A percentile compares a stretch with the other conserved stretches of the same genome.
Conservation (phyloP, 768 basidiomycete species). For the Rhizopogon rudus region DNA sequence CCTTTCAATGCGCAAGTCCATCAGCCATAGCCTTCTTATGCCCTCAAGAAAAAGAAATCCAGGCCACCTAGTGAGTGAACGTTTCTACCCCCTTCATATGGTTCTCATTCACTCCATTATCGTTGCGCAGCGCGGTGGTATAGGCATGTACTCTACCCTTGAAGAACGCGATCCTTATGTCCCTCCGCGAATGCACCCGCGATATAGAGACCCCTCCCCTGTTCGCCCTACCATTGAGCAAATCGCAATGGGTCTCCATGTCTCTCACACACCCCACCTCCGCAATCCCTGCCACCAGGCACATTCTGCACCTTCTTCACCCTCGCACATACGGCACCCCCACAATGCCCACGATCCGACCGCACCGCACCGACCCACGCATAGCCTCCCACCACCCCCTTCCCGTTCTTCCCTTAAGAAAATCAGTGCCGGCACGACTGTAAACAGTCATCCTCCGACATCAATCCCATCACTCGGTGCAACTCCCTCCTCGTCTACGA, state of each 20-base stretch:
- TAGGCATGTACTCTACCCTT: slow-evolving; percentile 40
- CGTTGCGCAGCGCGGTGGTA: slow-evolving; percentile 23
- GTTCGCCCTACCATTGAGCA: slow-evolving; percentile 65
- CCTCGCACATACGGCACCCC: slow-evolving; percentile 21
- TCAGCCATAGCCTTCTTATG: slow-evolving; percentile 12
- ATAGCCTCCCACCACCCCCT: slow-evolving; percentile 49
- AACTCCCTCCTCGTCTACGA: slow-evolving; percentile 29
- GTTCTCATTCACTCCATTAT: slow-evolving; percentile 5
- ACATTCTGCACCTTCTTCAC: slow-evolving; percentile 13
- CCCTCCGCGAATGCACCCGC: slow-evolving; percentile 32
- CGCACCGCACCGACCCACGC: slow-evolving; percentile 16
- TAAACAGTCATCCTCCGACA: slow-evolving; percentile 17
- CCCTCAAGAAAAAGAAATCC: slow-evolving; percentile 16
- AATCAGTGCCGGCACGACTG: slow-evolving; percentile 23
- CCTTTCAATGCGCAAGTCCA: slow-evolving; percentile 25
- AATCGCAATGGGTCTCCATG: slow-evolving; percentile 77
- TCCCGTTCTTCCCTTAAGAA: slow-evolving; percentile 65
- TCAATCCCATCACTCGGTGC: slow-evolving; percentile 9
- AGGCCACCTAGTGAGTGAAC: slow-evolving; percentile 15
- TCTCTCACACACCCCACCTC: slow-evolving; percentile 72
- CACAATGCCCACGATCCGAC: slow-evolving; percentile 22
- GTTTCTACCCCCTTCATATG: not conserved
- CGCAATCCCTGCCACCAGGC: slow-evolving; percentile 25
- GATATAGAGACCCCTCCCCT: slow-evolving; percentile 32
- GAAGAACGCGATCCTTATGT: slow-evolving; percentile 31